Base-by-base conservation (phyloP, 805 yeast species). In the Yarrowia hollandica region DNA sequence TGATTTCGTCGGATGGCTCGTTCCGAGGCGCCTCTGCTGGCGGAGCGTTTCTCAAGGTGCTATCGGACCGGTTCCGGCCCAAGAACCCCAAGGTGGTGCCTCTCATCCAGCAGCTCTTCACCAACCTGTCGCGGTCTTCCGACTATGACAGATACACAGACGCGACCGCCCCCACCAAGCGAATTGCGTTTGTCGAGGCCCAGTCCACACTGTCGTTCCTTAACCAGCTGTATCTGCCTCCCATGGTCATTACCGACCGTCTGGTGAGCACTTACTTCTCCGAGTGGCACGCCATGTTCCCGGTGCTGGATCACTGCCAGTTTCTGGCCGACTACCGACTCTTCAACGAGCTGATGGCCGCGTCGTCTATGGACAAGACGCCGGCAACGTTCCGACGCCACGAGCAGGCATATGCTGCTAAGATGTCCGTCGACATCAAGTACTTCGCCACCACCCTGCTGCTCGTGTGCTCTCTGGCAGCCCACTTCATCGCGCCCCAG, bases 281-380 rank as follows among this genome's bases (percentile, higher is more conserved):
- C 62, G 85, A 86, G 60, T 90, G 96, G 96, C 85, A 87, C 25
- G 77, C 80, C 22, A 71, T 82, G 5, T 75, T 85, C 19, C 95
- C 96, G 0, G 76, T 88, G 14, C 67, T 90, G 57, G 88, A 88
- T 68, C 82, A 82, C 63, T 80, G 80, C 39, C 78, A 82, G n/a
- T 90, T 90, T 66, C 75, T 85, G 67, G 73, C 75, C 19, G 81
- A 82, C 62, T 89, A 87, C 68, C 65, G 75, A 23, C 72, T 70
- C 23, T 76, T 84, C 52, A 59, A 55, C 50, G 50, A 55, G 44
- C 58, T 52, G 18, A 52, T 52, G 42, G 58, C 58, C 3, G 58
- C 58, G 1, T 52, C 58, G n/a, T 35, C 58, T 10, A 28, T 52
- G 44, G 44, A 52, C 33, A 52, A 35, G 26, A 52, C 35, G 2